Conservation (phyloP, 345 rosid species). For the Erucastrum elatum region DNA sequence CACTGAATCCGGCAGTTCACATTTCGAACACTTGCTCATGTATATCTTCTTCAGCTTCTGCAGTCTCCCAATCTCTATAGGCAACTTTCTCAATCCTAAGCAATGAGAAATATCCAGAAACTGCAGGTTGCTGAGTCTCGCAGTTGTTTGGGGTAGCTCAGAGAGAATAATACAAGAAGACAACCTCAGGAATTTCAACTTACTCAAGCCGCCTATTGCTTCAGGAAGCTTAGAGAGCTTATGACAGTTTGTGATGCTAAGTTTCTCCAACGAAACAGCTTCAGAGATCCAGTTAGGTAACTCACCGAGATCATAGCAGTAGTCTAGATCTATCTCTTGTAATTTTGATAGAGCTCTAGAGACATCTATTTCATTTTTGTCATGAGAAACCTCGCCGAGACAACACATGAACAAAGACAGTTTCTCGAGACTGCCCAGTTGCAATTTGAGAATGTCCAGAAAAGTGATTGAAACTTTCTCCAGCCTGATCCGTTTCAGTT, state of each 20-base stretch:
- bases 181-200: constrained; percentile 47
- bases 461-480: constrained; percentile 40
- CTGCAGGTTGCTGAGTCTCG: constrained; percentile 35
- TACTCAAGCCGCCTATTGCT: constrained; percentile 42
- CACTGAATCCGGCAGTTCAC: constrained; percentile 45
- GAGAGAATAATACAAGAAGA: constrained; percentile 48
- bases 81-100: constrained; percentile 39
- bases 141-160: constrained; percentile 46
- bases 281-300: constrained; percentile 45
- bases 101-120: constrained; percentile 57
- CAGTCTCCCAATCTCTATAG: constrained; percentile 48
- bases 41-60: constrained; percentile 41
- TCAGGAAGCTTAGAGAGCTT: constrained; percentile 48
- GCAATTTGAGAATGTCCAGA: constrained; percentile 1
- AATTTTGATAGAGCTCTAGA: constrained; percentile 41
- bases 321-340: constrained; percentile 52
- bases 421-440: constrained; percentile 40
- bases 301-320: constrained; percentile 45
- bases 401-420: constrained; percentile 48
- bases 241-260: constrained; percentile 60
- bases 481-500: constrained; percentile 47
- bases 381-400: constrained; percentile 30
- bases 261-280: constrained; percentile 41
- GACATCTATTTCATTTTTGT: neutral
- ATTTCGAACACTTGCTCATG: constrained; percentile 51